phyloP scores from a whole-genome alignment of 768 basidiomycete genomes.

The Mycena crocata region DNA sequence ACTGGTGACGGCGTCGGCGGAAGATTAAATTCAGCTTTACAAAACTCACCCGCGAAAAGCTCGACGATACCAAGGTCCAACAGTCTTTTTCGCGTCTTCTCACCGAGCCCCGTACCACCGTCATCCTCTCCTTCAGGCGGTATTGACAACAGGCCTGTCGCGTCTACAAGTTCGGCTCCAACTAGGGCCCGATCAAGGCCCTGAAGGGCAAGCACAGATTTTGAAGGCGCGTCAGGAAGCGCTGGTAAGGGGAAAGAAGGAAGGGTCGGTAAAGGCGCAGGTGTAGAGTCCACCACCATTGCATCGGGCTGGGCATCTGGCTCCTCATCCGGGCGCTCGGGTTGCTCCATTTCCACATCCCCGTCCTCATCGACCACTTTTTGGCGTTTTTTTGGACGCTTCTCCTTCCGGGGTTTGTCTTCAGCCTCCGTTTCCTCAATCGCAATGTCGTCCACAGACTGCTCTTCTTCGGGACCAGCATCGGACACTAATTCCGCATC shows the following conservation, averaged over 20 bases:
- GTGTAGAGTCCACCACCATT: slow-evolving; percentile 34
- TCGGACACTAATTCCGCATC: slow-evolving; percentile 38
- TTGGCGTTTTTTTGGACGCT: slow-evolving; percentile 58
- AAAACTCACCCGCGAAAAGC: slow-evolving; percentile 82
- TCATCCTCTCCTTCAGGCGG: slow-evolving; percentile 52
- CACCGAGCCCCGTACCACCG: slow-evolving; percentile 63
- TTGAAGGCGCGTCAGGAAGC: slow-evolving; percentile 76
- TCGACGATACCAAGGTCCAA: slow-evolving; percentile 84
- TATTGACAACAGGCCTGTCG: slow-evolving; percentile 59
- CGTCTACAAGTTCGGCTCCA: slow-evolving; percentile 76
- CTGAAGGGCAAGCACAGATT: slow-evolving; percentile 77
- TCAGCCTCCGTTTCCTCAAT: slow-evolving; percentile 31
- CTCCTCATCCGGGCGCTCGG: too few species aligned
- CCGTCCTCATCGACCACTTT: slow-evolving; percentile 45
- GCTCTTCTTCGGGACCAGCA: slow-evolving; percentile 32
- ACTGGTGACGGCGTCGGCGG: slow-evolving; percentile 59
- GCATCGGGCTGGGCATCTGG: slow-evolving; percentile 37
- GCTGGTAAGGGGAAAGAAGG: slow-evolving; percentile 78
- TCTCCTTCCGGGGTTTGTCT: slow-evolving; percentile 32
- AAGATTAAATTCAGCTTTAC: not conserved
- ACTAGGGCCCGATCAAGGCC: slow-evolving; percentile 82
- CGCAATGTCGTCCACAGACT: slow-evolving; percentile 32
- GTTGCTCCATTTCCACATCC: slow-evolving; percentile 38
- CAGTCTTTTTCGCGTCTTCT: slow-evolving; percentile 70
- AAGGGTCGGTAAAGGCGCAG: slow-evolving; percentile 53